Conservation (phyloP, 1,139 yeast genomes). For the Diutina siamensis region DNA sequence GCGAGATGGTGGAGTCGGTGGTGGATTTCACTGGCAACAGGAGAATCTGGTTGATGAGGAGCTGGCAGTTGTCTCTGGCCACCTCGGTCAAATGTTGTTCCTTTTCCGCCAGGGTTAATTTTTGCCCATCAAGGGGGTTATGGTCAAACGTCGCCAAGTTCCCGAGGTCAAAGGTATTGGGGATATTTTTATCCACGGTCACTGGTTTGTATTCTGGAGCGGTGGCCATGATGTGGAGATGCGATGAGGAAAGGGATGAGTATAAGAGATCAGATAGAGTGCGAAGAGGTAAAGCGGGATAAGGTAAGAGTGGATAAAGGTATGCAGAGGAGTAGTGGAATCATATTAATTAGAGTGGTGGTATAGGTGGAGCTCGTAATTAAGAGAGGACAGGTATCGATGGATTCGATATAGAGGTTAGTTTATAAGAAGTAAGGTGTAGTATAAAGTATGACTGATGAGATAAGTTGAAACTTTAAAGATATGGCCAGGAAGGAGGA, state of each 20-base stretch:
- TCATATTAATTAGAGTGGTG: too few species aligned
- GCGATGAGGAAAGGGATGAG: slow-evolving; percentile 5
- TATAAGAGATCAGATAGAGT: background rate
- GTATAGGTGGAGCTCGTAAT: too few species aligned
- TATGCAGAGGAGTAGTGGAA: too few species aligned
- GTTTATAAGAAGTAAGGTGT: too few species aligned
- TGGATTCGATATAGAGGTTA: too few species aligned
- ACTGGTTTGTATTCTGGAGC: slow-evolving; percentile 41
- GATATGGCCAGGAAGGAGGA: too few species aligned
- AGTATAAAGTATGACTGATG: too few species aligned
- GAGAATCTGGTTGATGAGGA: slow-evolving; percentile 78
- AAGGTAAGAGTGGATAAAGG: too few species aligned
- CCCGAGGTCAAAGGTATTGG: slow-evolving; percentile 78
- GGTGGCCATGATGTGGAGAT: background rate
- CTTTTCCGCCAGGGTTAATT: slow-evolving; percentile 38
- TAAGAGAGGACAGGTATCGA: too few species aligned
- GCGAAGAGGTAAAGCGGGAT: background rate
- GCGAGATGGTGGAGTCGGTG: slow-evolving; percentile 54
- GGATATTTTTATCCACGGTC: slow-evolving; percentile 80
- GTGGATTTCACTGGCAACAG: slow-evolving; percentile 83
- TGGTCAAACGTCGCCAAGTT: slow-evolving; percentile 80
- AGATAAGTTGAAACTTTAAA: too few species aligned
- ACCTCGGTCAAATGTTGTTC: slow-evolving; percentile 55
- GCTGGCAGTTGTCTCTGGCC: slow-evolving; percentile 91
- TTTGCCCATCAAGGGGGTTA: slow-evolving; percentile 60